phyloP scores from a whole-genome alignment of 2,329 filamentous ascomycete genomes.

The Nemania sp. region DNA sequence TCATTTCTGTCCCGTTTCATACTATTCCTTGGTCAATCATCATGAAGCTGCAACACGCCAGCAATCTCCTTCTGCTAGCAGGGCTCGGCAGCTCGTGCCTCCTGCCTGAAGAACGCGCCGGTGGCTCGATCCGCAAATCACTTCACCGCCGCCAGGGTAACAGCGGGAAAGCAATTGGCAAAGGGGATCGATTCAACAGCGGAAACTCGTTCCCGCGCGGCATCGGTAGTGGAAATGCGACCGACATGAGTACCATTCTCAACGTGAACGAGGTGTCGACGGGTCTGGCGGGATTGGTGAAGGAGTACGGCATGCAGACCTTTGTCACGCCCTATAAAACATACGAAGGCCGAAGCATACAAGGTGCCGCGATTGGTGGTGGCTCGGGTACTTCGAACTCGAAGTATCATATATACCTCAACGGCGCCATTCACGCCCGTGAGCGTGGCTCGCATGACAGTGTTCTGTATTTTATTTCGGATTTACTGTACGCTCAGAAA shows the following conservation, averaged over 20 bases:
- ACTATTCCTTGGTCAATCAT: neutral
- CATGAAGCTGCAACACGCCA: conserved; percentile 23
- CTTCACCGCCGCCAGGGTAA: conserved; percentile 18
- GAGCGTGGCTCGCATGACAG: conserved; percentile 61
- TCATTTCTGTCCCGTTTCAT: neutral
- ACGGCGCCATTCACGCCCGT: conserved; percentile 58
- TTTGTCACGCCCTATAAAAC: conserved; percentile 48
- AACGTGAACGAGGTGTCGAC: conserved; percentile 47
- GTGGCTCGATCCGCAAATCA: conserved; percentile 16
- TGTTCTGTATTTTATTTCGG: conserved; percentile 60
- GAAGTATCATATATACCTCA: conserved; percentile 57
- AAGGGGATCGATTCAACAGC: conserved; percentile 44
- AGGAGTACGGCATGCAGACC: conserved; percentile 44
- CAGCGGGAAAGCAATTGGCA: conserved; percentile 33
- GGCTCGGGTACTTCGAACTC: conserved; percentile 43
- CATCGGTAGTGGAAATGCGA: conserved; percentile 43
- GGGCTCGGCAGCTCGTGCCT: conserved; percentile 25
- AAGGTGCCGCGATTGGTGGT: conserved; percentile 51
- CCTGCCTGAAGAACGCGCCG: conserved; percentile 29
- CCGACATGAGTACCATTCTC: conserved; percentile 44
- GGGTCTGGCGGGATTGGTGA: conserved; percentile 46
- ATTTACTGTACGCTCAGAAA: conserved; percentile 57
- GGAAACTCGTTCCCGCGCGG: conserved; percentile 47
- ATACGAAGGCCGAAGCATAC: conserved; percentile 45
- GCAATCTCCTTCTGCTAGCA: conserved; percentile 18